Percentiles rank a stretch among this genome's conserved stretches.
phyloP scores from a whole-genome alignment of 1,284 basidiomycete species.

The Cutaneotrichosporon dermatis region DNA sequence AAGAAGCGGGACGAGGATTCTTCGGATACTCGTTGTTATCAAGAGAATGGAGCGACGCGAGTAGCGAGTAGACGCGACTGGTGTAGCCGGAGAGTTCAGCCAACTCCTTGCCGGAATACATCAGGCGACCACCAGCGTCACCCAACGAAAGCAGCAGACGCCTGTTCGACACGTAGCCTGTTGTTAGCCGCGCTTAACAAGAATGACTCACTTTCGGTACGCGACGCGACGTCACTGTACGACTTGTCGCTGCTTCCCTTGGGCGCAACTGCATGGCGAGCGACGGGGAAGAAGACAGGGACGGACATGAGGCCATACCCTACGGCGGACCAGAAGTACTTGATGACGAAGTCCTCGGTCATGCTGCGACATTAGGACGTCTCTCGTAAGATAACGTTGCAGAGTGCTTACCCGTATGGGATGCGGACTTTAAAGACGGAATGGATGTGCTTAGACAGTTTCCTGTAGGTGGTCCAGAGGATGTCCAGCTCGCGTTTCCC shows the following conservation, averaged over 20 bases:
- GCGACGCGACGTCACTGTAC: conserved; percentile 51
- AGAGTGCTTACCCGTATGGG: conserved; percentile 29
- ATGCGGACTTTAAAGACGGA: conserved; percentile 62
- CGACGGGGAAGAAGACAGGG: conserved; percentile 62
- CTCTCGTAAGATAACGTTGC: no score
- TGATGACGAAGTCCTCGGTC: conserved; percentile 92
- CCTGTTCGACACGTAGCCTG: conserved; percentile 95
- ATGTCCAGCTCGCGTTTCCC: conserved; percentile 80
- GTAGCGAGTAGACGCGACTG: conserved; percentile 77
- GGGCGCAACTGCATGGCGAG: conserved; percentile 11
- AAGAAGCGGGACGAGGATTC: conserved; percentile 29
- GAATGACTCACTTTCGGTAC: conserved; percentile 60
- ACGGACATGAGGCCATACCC: conserved; percentile 86
- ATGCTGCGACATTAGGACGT: conserved; percentile 28
- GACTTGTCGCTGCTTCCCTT: neutral
- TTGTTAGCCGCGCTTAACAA: conserved; percentile 6
- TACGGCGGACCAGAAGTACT: conserved; percentile 87
- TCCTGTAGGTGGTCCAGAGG: conserved; percentile 70
- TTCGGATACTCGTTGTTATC: conserved; percentile 45
- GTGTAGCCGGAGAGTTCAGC: conserved; percentile 91
- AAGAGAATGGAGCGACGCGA: conserved; percentile 78
- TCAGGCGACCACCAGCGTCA: conserved; percentile 84
- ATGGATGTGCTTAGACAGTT: conserved; percentile 82
- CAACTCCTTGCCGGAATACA: conserved; percentile 62
- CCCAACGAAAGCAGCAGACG: conserved; percentile 85